phyloP scores from a whole-genome alignment of 306 rosid genomes.

The Rosa multiflora region DNA sequence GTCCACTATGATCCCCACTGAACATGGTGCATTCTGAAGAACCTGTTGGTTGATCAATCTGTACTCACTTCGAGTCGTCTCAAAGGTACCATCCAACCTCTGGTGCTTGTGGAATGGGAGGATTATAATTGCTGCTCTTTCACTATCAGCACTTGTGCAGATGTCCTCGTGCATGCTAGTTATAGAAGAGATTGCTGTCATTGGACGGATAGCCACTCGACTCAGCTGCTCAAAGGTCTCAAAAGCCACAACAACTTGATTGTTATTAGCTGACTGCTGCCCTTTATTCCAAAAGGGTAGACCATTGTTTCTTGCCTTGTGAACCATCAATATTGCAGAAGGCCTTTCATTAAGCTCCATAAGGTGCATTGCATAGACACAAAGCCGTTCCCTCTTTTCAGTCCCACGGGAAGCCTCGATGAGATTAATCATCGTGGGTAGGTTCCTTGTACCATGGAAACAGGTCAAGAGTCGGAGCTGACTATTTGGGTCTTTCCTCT shows the following conservation, averaged over 20 bases:
- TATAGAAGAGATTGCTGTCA: constrained; percentile 61
- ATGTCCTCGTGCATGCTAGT: constrained; percentile 54
- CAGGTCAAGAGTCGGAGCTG: constrained; percentile 66
- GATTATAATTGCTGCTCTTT: constrained; percentile 55
- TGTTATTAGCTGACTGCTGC: constrained; percentile 4
- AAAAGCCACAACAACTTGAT: constrained; percentile 57
- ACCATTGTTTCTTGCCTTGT: constrained; percentile 57
- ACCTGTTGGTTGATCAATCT: constrained; percentile 45
- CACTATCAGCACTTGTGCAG: constrained; percentile 44
- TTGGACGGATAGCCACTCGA: constrained; percentile 61
- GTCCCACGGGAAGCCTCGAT: constrained; percentile 79
- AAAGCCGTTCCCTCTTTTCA: constrained; percentile 50
- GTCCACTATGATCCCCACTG: constrained; percentile 71
- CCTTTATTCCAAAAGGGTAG: constrained; percentile 66
- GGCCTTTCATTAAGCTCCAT: constrained; percentile 71
- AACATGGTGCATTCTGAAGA: constrained; percentile 58
- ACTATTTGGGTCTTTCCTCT: constrained; percentile 47
- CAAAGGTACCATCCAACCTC: constrained; percentile 53
- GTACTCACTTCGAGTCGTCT: constrained; percentile 44
- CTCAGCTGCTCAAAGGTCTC: constrained; percentile 57
- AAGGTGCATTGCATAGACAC: constrained; percentile 86
- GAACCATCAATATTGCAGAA: constrained; percentile 65
- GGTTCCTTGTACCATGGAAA: constrained; percentile 56
- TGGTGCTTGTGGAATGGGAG: constrained; percentile 69
- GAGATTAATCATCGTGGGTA: constrained; percentile 71